phyloP scores from a whole-genome alignment of 441 rosid genomes.

The Aleurites moluccanus region DNA sequence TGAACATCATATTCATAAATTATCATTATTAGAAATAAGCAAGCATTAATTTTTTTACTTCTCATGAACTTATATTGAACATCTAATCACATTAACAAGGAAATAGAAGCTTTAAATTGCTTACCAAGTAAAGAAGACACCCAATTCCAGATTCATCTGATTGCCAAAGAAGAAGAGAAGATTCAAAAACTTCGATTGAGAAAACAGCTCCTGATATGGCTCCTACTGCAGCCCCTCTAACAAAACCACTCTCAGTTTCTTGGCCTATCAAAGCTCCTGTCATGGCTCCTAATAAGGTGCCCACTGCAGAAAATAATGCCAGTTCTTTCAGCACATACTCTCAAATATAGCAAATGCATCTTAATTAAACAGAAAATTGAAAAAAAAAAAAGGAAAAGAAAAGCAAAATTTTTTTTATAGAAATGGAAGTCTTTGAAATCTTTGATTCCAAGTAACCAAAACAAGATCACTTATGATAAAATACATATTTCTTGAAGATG shows the following conservation, averaged over 20 bases:
- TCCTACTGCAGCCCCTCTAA: conserved; percentile 95
- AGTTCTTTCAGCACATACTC: conserved; percentile 12
- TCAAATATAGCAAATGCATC: neutral
- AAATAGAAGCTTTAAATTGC: conserved; percentile 24
- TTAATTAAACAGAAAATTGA: neutral
- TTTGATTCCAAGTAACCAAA: conserved; percentile 11
- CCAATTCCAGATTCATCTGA: conserved; percentile 86
- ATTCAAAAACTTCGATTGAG: conserved; percentile 93
- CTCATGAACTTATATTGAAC: neutral
- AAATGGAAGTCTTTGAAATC: neutral
- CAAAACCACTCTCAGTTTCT: conserved; percentile 97
- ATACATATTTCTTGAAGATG: conserved; percentile 1
- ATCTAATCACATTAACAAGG: neutral
- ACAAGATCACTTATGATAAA: neutral
- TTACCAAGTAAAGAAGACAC: conserved; percentile 86
- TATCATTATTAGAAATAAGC: neutral
- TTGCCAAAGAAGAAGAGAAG: conserved; percentile 86
- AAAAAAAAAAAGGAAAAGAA: conserved; percentile 1
- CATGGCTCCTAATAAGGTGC: conserved; percentile 90
- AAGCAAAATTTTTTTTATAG: neutral
- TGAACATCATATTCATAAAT: neutral
- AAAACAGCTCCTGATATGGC: conserved; percentile 99
- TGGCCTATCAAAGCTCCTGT: conserved; percentile 98
- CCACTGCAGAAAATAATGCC: conserved; percentile 52
- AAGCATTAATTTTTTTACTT: neutral